Evolutionary conservation across 805 yeast species (phyloP).

Genomic region (Ogataea zsoltii): DNA sequence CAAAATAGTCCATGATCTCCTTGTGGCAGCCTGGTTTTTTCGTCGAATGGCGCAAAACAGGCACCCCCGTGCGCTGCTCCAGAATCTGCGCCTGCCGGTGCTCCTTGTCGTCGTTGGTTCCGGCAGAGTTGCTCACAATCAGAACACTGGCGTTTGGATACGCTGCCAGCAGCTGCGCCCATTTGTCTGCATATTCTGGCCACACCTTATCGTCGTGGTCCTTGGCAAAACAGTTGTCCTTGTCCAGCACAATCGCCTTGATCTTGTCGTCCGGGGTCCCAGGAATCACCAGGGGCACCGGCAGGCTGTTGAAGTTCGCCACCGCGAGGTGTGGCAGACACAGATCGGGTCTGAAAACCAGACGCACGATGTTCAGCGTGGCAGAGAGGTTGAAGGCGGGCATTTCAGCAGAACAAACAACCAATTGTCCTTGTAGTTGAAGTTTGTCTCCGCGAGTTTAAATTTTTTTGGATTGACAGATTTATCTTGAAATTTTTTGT

Average conservation of each 20-base stretch:
- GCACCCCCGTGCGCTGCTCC: constrained; percentile 65
- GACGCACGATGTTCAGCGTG: constrained; percentile 62
- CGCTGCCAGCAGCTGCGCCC: constrained; percentile 52
- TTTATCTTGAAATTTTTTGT: too few species aligned
- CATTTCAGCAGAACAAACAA: not conserved
- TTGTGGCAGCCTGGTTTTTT: constrained; percentile 81
- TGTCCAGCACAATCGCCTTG: constrained; percentile 83
- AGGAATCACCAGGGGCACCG: constrained; percentile 26
- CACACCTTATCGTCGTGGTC: constrained; percentile 79
- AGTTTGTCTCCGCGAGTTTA: not conserved
- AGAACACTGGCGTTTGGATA: constrained; percentile 67
- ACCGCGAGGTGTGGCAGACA: constrained; percentile 70
- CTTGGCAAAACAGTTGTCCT: constrained; percentile 92
- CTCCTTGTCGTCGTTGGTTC: constrained; percentile 71
- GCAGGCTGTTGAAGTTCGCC: constrained; percentile 43
- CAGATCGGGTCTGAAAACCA: constrained; percentile 63
- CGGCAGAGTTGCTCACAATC: constrained; percentile 92
- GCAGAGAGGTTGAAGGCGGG: constrained; percentile 62
- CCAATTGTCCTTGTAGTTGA: not conserved
- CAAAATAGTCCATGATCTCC: constrained; percentile 66
- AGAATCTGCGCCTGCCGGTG: constrained; percentile 60
- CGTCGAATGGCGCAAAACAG: constrained; percentile 67
- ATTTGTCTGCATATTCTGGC: constrained; percentile 63
- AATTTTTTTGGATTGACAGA: too few species aligned
- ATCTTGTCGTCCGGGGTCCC: constrained; percentile 37